Conservation (phyloP, 768 basidiomycete genomes). For the Podaxis pistillaris region DNA sequence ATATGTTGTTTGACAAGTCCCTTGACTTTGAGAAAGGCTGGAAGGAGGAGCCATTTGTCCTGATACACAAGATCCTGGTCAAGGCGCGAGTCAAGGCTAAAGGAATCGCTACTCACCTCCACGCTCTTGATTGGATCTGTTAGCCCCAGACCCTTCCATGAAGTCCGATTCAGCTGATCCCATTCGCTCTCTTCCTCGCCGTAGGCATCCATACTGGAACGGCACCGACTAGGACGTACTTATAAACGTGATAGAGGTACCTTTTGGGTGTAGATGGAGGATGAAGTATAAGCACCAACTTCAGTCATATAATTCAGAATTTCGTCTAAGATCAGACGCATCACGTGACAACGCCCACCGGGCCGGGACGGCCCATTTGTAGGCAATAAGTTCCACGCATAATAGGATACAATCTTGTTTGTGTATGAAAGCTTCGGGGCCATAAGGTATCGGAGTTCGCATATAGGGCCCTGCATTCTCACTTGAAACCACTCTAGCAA, state of each 20-base stretch:
- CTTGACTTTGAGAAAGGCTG: constrained; percentile 96
- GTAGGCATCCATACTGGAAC: not conserved
- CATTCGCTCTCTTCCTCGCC: constrained; percentile 45
- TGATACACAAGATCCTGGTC: constrained; percentile 26
- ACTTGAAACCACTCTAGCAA: not conserved
- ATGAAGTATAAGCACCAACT: not conserved
- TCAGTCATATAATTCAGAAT: not conserved
- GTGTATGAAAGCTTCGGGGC: not conserved
- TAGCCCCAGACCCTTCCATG: constrained; percentile 77
- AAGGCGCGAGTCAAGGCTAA: not conserved
- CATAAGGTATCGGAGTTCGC: not conserved
- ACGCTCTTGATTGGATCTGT: constrained; percentile 89
- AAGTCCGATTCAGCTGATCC: constrained; percentile 53
- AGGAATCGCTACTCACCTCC: constrained; percentile 56
- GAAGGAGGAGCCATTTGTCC: constrained; percentile 99
- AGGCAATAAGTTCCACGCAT: not conserved
- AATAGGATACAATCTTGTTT: not conserved
- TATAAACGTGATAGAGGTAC: not conserved
- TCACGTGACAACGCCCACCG: not conserved
- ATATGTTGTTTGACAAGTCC: constrained; percentile 99
- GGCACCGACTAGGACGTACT: not conserved
- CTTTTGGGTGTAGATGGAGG: not conserved
- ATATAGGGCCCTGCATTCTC: not conserved
- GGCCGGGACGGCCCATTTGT: not conserved
- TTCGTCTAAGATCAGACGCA: not conserved